Conservation (phyloP, 1,284 basidiomycete species). For the Pisolithus thermaeus region DNA sequence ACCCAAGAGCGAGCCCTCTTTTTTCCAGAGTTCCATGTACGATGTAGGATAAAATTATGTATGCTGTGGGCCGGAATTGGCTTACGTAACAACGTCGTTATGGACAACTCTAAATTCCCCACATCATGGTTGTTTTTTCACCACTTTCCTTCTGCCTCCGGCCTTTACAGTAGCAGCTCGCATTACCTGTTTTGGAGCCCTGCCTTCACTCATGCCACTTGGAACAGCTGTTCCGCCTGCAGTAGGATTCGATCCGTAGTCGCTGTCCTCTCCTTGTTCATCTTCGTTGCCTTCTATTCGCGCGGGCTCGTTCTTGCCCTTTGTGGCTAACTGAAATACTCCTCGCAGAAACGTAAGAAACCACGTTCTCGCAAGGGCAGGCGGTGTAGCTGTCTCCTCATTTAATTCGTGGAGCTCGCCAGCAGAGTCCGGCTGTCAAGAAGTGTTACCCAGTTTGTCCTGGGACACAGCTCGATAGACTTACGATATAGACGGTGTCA, state of each 20-base stretch:
- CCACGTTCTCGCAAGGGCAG: slow-evolving; percentile 49
- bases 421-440: slow-evolving; percentile 37
- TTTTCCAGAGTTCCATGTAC: too few species aligned
- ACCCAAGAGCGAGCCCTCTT: too few species aligned
- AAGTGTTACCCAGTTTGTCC: slow-evolving; percentile 4
- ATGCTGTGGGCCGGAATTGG: background rate
- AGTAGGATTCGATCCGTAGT: slow-evolving; percentile 29
- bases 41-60: too few species aligned
- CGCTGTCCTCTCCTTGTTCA: slow-evolving; percentile 25
- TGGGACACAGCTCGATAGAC: slow-evolving; percentile 25
- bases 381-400: slow-evolving; percentile 39
- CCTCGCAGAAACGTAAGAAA: slow-evolving; percentile 37
- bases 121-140: slow-evolving; percentile 32
- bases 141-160: slow-evolving; percentile 54
- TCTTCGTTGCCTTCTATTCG: slow-evolving; percentile 15
- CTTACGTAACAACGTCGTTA: background rate
- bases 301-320: slow-evolving; percentile 15
- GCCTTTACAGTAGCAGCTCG: slow-evolving; percentile 40
- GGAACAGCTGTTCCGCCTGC: slow-evolving; percentile 39
- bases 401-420: slow-evolving; percentile 53
- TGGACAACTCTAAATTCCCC: slow-evolving; percentile 15
- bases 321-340: slow-evolving; percentile 29
- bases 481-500: slow-evolving; percentile 63
- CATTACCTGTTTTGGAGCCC: slow-evolving; percentile 12
- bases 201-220: slow-evolving; percentile 21